Conservation (phyloP, 345 rosid species). For the Lepidium didymum region DNA sequence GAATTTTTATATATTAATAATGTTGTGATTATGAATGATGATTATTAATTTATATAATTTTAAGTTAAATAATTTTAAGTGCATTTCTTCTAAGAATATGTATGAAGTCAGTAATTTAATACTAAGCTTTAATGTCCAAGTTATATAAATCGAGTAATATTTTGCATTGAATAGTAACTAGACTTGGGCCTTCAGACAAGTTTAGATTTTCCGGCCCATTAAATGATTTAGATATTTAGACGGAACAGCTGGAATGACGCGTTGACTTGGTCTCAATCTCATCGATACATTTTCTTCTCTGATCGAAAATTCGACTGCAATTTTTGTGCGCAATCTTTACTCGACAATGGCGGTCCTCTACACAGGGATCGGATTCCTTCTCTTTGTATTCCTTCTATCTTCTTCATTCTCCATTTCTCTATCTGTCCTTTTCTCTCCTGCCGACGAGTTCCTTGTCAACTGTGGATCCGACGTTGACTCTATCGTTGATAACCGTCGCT, state of each 20-base stretch:
- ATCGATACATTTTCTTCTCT: not conserved
- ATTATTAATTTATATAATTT: too few species aligned
- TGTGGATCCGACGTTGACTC: conserved; percentile 63
- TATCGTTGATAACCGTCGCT: conserved; percentile 51
- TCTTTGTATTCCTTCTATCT: conserved; percentile 17
- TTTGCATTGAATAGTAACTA: not conserved
- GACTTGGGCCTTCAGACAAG: not conserved
- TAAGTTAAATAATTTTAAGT: too few species aligned
- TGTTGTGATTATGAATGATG: too few species aligned
- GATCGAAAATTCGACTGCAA: conserved; percentile 5
- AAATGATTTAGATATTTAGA: not conserved
- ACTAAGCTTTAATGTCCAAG: too few species aligned
- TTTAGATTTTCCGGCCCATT: not conserved
- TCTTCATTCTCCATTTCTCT: conserved; percentile 6
- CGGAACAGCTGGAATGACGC: conserved; percentile 25
- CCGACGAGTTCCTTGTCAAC: conserved; percentile 55
- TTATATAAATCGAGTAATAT: not conserved
- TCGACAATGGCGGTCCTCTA: conserved; percentile 14
- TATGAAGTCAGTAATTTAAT: too few species aligned
- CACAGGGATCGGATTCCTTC: conserved; percentile 1
- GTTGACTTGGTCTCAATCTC: conserved; percentile 18
- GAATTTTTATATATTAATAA: too few species aligned
- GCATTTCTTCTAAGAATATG: too few species aligned
- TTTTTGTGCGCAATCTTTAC: not conserved
- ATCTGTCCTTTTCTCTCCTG: conserved; percentile 39